Base-by-base conservation (phyloP, 192 early-diverging fungal species). In the Pilaira anomala region DNA sequence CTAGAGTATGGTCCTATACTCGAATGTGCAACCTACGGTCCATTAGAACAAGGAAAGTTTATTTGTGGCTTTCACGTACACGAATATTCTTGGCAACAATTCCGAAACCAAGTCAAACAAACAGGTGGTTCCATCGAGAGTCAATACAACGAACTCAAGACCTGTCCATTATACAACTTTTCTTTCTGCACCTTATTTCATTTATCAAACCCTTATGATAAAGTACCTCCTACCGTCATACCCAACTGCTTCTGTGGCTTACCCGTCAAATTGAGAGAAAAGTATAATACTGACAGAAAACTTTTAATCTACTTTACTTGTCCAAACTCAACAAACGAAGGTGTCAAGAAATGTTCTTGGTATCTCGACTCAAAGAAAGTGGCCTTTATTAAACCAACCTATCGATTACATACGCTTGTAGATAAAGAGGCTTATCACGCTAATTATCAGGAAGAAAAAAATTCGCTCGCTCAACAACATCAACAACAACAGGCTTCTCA, bases 41-140 rank as follows among this genome's bases (percentile, higher is more conserved):
- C n/a, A 2, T 30, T 11, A 2, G 4, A 28, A 7, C 22, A 26
- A 33, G 24, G 45, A 9, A 8, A 49, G 3, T 21, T 44, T 26
- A 64, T 54, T 16, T 64, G 63, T 3, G 63, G 63, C 11, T 64
- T 64, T 3, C 63, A 64, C 19, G 51, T 64, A 18, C 63, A 64
- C 45, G 41, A 64, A 19, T 13, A 41, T 29, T 26, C 22, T 7
- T 64, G 63, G 63, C 9, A 54, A 0, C 51, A 64, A 29, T 44
- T 64, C n/a, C n/a, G n/a, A n/a, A n/a, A n/a, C n/a, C 18, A 42
- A 8, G 51, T 53, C 8, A 12, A 44, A 46, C 39, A 55, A 29
- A 21, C 16, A 4, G 63, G 63, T 6, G 18, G 29, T 21, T 18
- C 41, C 25, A 39, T 64, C 19, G n/a, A 52, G 5, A 7, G 26